These are phyloP conservation scores for Phaeosphaeria sp. DNA, from an alignment of 2,329 filamentous ascomycete genomes.

Conservation along the genomic window DNA sequence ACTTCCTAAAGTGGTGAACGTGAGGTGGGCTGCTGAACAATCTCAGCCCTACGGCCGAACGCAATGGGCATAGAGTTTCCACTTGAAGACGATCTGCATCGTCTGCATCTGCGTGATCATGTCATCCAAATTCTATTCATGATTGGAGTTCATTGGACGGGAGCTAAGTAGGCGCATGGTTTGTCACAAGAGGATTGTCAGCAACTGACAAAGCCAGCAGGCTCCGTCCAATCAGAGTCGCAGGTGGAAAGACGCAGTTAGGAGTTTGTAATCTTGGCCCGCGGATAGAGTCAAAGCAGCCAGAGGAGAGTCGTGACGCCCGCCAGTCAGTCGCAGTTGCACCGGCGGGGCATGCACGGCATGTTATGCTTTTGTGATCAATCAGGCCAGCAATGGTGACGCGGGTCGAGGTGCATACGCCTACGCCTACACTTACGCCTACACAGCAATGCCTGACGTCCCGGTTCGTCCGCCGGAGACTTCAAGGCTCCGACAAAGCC, in stretches of 20 bases:
- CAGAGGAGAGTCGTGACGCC: background rate
- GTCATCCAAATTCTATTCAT: constrained; percentile 14
- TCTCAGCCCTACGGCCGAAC: background rate
- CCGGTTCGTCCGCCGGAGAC: background rate
- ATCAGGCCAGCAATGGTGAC: background rate
- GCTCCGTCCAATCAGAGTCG: constrained; percentile 23
- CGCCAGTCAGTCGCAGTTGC: background rate
- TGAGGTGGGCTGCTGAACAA: background rate
- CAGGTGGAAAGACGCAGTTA: constrained; percentile 4
- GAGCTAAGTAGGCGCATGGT: constrained; percentile 17
- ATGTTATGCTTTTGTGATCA: constrained; percentile 14
- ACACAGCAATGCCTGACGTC: background rate
- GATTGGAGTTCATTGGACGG: constrained; percentile 1
- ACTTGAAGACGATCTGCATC: background rate
- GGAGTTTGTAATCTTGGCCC: constrained; percentile 13
- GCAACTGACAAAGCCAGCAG: constrained; percentile 31
- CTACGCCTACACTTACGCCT: no score
- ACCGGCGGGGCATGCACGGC: background rate
- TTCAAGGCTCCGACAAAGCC: constrained; percentile 16
- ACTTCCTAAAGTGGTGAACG: background rate
- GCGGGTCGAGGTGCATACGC: background rate
- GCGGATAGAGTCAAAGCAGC: constrained; percentile 13
- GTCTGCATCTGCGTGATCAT: constrained; percentile 14
- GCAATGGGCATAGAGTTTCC: background rate
- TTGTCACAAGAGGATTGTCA: constrained; percentile 40